These are phyloP conservation scores for Saccharum spontaneum DNA, from an alignment of 176 grass and related monocot species.

Conservation along the genomic window DNA sequence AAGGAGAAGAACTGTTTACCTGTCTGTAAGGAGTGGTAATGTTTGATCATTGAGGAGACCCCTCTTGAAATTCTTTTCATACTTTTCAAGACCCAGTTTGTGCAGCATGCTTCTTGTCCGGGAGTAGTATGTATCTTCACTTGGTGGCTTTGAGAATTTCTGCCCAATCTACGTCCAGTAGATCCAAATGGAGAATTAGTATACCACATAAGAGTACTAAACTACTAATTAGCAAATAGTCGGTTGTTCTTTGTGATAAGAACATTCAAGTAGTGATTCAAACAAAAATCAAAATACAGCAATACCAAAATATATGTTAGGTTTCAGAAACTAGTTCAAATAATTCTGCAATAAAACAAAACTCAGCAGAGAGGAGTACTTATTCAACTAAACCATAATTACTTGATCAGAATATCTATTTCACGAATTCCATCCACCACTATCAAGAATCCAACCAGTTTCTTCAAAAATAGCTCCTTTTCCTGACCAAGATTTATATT, in stretches of 20 bases:
- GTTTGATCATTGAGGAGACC: constrained; percentile 86
- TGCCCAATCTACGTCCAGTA: constrained; percentile 68
- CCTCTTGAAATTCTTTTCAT: constrained; percentile 95
- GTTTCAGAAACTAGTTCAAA: background rate
- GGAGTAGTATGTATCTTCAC: constrained; percentile 67
- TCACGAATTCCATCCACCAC: background rate
- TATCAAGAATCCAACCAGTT: constrained; percentile 1
- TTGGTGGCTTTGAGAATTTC: constrained; percentile 69
- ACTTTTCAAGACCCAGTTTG: constrained; percentile 81
- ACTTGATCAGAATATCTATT: background rate
- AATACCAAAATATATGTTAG: background rate
- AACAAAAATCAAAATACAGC: constrained; percentile 9
- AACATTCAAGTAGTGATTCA: background rate
- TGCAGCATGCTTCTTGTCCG: constrained; percentile 70
- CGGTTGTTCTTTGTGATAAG: background rate
- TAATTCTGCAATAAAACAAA: background rate
- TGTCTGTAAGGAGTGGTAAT: constrained; percentile 82
- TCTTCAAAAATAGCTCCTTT: constrained; percentile 3
- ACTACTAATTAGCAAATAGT: background rate
- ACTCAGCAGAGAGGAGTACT: background rate
- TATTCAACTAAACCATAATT: constrained; percentile 1
- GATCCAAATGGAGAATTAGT: constrained; percentile 21
- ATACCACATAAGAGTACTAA: background rate
- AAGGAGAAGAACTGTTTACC: constrained; percentile 35
- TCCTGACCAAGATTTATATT: background rate